Evolutionary conservation across 768 basidiomycete genomes (phyloP).

Genomic region (Mycena belliarum): DNA sequence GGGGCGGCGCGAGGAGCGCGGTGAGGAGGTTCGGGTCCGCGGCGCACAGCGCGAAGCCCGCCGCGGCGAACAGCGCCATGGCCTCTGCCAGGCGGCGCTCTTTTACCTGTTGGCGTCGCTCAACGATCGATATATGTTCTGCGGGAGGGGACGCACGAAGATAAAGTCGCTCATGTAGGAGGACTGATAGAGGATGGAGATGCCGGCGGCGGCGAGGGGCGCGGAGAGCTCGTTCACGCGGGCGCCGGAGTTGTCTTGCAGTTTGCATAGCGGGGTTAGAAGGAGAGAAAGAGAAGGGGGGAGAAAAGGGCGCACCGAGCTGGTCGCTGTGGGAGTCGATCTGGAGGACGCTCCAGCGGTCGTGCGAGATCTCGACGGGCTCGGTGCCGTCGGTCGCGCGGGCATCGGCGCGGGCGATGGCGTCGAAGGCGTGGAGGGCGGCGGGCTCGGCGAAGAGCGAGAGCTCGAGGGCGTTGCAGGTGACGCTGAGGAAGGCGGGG

Average conservation of each 20-base stretch:
- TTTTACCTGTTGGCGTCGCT: constrained; percentile 75
- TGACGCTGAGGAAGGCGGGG: constrained; percentile 72
- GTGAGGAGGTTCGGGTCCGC: constrained; percentile 42
- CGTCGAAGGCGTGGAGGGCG: constrained; percentile 58
- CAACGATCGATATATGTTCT: no score
- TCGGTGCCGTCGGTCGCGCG: constrained; percentile 34
- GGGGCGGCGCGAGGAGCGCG: constrained; percentile 28
- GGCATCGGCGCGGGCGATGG: constrained; percentile 56
- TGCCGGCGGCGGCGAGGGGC: constrained; percentile 72
- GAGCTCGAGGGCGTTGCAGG: constrained; percentile 80
- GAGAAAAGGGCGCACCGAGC: constrained; percentile 46
- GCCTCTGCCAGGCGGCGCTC: constrained; percentile 64
- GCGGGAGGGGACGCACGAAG: constrained; percentile 49
- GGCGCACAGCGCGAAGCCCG: constrained; percentile 68
- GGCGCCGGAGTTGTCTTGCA: constrained; percentile 65
- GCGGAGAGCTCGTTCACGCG: constrained; percentile 77
- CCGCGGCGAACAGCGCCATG: constrained; percentile 56
- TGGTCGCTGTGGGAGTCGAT: constrained; percentile 78
- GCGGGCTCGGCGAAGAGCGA: constrained; percentile 68
- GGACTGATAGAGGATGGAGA: constrained; percentile 81
- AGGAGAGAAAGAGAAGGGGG: constrained; percentile 11
- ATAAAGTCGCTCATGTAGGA: constrained; percentile 85
- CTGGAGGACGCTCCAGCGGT: constrained; percentile 78
- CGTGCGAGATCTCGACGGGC: constrained; percentile 68
- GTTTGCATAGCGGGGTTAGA: constrained; percentile 12